These are phyloP conservation scores for Achaetomium macrosporum DNA, from an alignment of 2,329 filamentous ascomycete species.

Conservation along the genomic window DNA sequence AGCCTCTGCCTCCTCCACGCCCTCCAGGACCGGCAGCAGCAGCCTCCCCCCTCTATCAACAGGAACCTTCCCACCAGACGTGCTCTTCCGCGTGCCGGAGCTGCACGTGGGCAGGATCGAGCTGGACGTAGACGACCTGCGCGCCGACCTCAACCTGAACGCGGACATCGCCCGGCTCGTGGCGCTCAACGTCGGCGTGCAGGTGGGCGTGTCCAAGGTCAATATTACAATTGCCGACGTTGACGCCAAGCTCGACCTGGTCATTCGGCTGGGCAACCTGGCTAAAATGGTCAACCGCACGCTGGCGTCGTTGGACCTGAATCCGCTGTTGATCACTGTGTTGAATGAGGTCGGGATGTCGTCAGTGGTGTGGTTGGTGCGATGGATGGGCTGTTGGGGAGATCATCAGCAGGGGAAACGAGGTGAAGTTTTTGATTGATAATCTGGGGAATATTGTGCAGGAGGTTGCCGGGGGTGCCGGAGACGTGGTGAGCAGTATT, in stretches of 20 bases:
- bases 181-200: conserved; percentile 47
- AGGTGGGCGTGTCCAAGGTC: conserved; percentile 44
- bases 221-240: conserved; percentile 59
- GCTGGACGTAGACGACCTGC: conserved; percentile 52
- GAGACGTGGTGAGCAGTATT: conserved; percentile 42
- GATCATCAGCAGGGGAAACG: conserved; percentile 51
- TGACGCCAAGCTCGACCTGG: conserved; percentile 51
- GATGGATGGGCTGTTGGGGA: conserved; percentile 53
- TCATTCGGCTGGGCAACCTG: conserved; percentile 54
- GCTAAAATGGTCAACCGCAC: conserved; percentile 57
- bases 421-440: conserved; percentile 51
- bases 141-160: conserved; percentile 54
- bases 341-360: conserved; percentile 49
- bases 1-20: not conserved
- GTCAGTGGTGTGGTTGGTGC: conserved; percentile 50
- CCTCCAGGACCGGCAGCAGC: conserved; percentile 7
- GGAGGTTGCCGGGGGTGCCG: conserved; percentile 45
- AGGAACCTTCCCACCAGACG: conserved; percentile 42
- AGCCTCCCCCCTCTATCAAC: conserved; percentile 9
- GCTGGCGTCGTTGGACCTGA: conserved; percentile 53
- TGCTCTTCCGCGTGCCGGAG: conserved; percentile 51
- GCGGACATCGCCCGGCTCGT: conserved; percentile 56
- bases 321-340: conserved; percentile 53
- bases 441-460: conserved; percentile 60
- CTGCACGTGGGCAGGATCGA: conserved; percentile 55